Conservation (phyloP, 768 basidiomycete genomes). For the Trametes punicea region DNA sequence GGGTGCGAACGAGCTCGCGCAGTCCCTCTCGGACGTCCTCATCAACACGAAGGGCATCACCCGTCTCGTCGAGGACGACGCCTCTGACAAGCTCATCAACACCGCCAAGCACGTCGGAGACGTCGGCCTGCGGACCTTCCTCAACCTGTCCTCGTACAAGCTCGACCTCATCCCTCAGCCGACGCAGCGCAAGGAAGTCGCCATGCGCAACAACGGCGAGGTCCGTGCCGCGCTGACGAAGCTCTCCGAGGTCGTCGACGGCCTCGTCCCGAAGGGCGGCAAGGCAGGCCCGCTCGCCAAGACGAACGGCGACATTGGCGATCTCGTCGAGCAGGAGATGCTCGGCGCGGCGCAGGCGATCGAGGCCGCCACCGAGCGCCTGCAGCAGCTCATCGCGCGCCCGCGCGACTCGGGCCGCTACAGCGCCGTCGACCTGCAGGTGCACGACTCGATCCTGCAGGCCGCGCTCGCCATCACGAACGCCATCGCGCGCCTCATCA, state of each 20-base stretch:
- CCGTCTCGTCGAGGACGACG: slow-evolving; percentile 85
- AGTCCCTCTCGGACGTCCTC: slow-evolving; percentile 87
- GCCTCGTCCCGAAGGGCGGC: slow-evolving; percentile 78
- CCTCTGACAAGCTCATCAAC: slow-evolving; percentile 82
- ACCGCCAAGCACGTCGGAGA: slow-evolving; percentile 87
- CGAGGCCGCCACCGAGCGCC: slow-evolving; percentile 84
- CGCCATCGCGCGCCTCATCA: slow-evolving; percentile 91
- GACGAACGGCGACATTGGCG: slow-evolving; percentile 90
- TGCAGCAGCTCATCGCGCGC: slow-evolving; percentile 89
- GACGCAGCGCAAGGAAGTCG: slow-evolving; percentile 75
- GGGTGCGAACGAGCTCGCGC: slow-evolving; percentile 93
- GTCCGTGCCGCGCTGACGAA: slow-evolving; percentile 77
- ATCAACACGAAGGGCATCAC: slow-evolving; percentile 95
- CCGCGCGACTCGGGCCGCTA: slow-evolving; percentile 85
- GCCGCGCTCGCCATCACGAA: slow-evolving; percentile 94
- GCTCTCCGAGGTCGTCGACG: slow-evolving; percentile 85
- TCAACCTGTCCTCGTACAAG: slow-evolving; percentile 95
- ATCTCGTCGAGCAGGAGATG: slow-evolving; percentile 98
- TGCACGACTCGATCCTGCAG: slow-evolving; percentile 95
- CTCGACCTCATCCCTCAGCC: slow-evolving; percentile 72
- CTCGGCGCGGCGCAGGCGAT: slow-evolving; percentile 88
- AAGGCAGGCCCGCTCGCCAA: slow-evolving; percentile 66
- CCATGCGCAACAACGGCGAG: slow-evolving; percentile 87
- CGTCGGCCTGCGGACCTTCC: slow-evolving; percentile 86
- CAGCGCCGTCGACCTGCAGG: slow-evolving; percentile 90